phyloP scores from a whole-genome alignment of 257 asterid species.

The Linderniella brevidens region DNA sequence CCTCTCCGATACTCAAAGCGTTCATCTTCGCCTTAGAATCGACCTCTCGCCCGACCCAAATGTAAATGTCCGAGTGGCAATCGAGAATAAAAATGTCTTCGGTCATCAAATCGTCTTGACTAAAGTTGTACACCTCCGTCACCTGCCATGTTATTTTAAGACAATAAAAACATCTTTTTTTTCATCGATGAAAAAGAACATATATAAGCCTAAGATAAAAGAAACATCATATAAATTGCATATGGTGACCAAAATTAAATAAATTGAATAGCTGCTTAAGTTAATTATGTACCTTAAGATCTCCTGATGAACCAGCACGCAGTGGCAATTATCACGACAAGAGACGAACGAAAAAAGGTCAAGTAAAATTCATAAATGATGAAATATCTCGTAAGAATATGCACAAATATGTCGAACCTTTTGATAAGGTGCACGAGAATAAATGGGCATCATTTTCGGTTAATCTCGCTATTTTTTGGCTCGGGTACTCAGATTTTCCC shows the following conservation, averaged over 20 bases:
- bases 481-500: slow-evolving; percentile 87
- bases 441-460: slow-evolving; percentile 87
- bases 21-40: slow-evolving; percentile 67
- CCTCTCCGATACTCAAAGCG: slow-evolving; percentile 79
- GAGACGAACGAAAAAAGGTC: no score
- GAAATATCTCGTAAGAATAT: no score
- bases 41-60: slow-evolving; percentile 85
- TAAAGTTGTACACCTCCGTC: slow-evolving; percentile 80
- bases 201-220: no score
- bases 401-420: slow-evolving; percentile 31
- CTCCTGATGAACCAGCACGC: no score
- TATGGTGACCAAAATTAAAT: no score
- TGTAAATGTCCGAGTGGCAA: slow-evolving; percentile 73
- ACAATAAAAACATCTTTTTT: no score
- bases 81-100: slow-evolving; percentile 85
- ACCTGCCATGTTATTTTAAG: slow-evolving; percentile 21
- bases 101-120: slow-evolving; percentile 88
- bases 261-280: no score
- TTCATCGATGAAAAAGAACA: no score
- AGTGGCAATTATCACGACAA: no score
- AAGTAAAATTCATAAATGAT: no score
- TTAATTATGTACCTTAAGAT: no score
- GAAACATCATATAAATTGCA: no score
- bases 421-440: slow-evolving; percentile 64
- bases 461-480: slow-evolving; percentile 72